phyloP scores from a whole-genome alignment of 2,329 filamentous ascomycete species.

The Rhinocladiella mackenziei region DNA sequence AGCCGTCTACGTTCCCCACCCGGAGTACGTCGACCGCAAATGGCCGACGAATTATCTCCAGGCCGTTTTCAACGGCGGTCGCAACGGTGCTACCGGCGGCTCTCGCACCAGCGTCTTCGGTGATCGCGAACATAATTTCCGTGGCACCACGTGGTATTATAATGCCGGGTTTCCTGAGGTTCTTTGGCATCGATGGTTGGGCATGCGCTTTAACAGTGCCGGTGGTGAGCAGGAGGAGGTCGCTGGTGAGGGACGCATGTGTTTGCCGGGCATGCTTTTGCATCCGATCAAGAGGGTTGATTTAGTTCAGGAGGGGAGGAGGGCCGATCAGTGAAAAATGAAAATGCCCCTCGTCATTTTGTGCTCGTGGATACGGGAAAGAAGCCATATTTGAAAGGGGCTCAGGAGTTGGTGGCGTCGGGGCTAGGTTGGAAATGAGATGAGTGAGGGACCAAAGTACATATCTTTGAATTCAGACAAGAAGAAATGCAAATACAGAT shows the following conservation, averaged over 20 bases:
- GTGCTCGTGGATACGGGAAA: too few relatives aligned
- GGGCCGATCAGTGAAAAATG: constrained; percentile 18
- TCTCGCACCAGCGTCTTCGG: constrained; percentile 70
- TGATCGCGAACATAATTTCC: constrained; percentile 83
- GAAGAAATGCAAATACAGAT: too few relatives aligned
- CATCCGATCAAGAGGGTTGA: constrained; percentile 82
- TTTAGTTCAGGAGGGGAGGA: constrained; percentile 36
- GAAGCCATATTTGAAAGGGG: not conserved
- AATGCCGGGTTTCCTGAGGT: constrained; percentile 76
- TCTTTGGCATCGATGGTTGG: constrained; percentile 81
- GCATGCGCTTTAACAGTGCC: constrained; percentile 72
- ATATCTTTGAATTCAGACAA: too few relatives aligned
- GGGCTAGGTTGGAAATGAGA: too few relatives aligned
- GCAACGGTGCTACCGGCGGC: constrained; percentile 71
- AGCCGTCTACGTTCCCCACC: constrained; percentile 85
- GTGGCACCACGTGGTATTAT: constrained; percentile 87
- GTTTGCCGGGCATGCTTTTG: constrained; percentile 80
- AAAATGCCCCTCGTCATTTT: not conserved
- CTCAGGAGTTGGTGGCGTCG: too few relatives aligned
- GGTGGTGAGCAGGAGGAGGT: constrained; percentile 73
- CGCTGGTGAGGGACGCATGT: constrained; percentile 78
- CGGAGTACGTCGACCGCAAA: constrained; percentile 77
- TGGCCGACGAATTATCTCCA: constrained; percentile 80
- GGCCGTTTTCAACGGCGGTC: constrained; percentile 72
- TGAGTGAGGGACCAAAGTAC: too few relatives aligned